Evolutionary conservation across 1,284 basidiomycete species (phyloP), one percentile per base, ranked within the genome.

Genomic region (Melampsora medusae): DNA sequence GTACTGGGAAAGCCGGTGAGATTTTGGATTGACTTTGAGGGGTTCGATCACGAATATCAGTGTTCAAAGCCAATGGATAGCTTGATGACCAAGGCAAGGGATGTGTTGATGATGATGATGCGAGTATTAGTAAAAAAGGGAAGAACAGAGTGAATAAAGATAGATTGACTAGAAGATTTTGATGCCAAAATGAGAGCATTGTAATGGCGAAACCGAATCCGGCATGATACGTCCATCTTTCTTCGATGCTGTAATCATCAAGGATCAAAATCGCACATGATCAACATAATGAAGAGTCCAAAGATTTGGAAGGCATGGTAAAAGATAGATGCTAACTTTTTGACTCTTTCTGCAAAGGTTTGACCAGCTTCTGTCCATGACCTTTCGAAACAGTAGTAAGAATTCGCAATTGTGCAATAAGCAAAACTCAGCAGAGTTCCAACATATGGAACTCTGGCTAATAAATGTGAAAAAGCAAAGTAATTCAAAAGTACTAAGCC

Each of bases 391-490:
- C 53, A 56, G 28, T 56, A 56, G 19, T 22, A 56, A 14, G 53
- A 56, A 56, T 56, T 56, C 7, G 53, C 53, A 28, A 56, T 56
- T 28, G 53, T 56, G 28, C 53, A 56, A 56, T 56, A 56, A 56
- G 28, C 53, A 25, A 56, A 56, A 28, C 53, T 56, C 53, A 56
- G 53, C 7, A n/a, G 7, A 56, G 28, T 56, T 56, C 53, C 53
- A 56, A 56, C 16, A 56, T 56, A 56, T 14, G 53, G 53, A 17
- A 56, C 53, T 25, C 53, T 56, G 9, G 53, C 53, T n/a, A 56
- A 28, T 9, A 28, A 9, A 56, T 56, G 53, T 28, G 53, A 56
- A 22, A 56, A 56, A 28, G 53, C 53, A 28, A 56, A 56, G 28
- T 56, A 56, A 56, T 56, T 56, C 22, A 56, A 28, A 56, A 56